phyloP scores from a whole-genome alignment of 768 basidiomycete genomes.

The Trichaptum fuscoviolaceum region DNA sequence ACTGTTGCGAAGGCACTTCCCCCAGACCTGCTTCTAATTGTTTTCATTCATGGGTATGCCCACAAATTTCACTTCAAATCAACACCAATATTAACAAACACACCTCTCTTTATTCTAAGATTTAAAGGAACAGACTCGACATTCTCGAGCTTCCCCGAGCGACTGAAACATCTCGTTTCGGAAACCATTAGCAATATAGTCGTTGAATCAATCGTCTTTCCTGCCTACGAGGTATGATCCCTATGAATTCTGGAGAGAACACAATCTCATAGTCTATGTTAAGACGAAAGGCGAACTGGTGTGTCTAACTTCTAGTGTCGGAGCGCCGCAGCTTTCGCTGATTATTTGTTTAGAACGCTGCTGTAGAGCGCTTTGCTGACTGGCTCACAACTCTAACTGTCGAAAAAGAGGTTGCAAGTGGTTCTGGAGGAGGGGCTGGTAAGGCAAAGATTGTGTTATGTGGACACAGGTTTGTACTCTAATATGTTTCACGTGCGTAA shows the following conservation, averaged over 20 bases:
- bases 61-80: not conserved
- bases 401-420: constrained; percentile 73
- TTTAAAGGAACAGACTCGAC: constrained; percentile 65
- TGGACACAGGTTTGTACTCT: constrained; percentile 66
- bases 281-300: constrained; percentile 91
- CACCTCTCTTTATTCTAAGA: constrained; percentile 23
- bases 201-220: constrained; percentile 80
- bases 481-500: not conserved
- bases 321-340: constrained; percentile 4
- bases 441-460: constrained; percentile 78
- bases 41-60: constrained; percentile 79
- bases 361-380: constrained; percentile 81
- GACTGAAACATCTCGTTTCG: constrained; percentile 70
- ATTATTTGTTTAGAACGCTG: constrained; percentile 50
- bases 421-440: constrained; percentile 68
- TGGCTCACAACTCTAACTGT: constrained; percentile 90
- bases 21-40: constrained; percentile 50
- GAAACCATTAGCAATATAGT: constrained; percentile 50
- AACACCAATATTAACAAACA: constrained; percentile 18
- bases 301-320: constrained; percentile 21
- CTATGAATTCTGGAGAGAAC: constrained; percentile 2
- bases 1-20: constrained; percentile 14
- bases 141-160: constrained; percentile 72
- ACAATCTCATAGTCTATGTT: constrained; percentile 6
- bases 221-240: constrained; percentile 72